These are phyloP conservation scores for Wickerhamomyces queroliae DNA, from an alignment of 805 yeast genomes.

Conservation along the genomic window DNA sequence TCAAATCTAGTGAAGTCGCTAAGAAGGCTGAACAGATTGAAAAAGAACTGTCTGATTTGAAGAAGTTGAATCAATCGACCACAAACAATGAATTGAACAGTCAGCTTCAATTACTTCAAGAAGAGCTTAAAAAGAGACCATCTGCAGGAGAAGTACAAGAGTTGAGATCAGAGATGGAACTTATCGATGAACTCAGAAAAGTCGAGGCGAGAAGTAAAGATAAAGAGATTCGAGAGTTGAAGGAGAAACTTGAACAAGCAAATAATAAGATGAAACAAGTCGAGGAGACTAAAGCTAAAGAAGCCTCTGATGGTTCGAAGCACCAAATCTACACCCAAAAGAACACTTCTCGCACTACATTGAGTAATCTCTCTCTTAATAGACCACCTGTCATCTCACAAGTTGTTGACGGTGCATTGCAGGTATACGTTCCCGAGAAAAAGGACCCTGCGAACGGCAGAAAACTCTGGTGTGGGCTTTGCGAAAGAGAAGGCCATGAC, in stretches of 20 bases:
- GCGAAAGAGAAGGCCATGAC: constrained; percentile 87
- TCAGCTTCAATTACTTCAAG: constrained; percentile 15
- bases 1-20: constrained; percentile 7
- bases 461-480: constrained; percentile 83
- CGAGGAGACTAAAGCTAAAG: no score
- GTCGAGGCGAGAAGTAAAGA: constrained; percentile 24
- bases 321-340: no score
- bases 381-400: constrained; percentile 23
- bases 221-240: constrained; percentile 16
- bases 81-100: constrained; percentile 21
- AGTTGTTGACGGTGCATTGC: constrained; percentile 31
- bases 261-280: neutral
- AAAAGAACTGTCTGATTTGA: constrained; percentile 4
- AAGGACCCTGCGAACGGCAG: constrained; percentile 73
- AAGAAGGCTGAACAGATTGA: constrained; percentile 6
- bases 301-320: no score
- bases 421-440: constrained; percentile 43
- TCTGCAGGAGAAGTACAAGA: constrained; percentile 36
- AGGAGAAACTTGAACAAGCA: constrained; percentile 8
- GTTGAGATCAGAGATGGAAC: constrained; percentile 39
- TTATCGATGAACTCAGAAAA: constrained; percentile 28
- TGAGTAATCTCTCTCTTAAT: constrained; percentile 3
- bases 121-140: constrained; percentile 30
- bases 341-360: constrained; percentile 1
- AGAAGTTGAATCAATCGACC: constrained; percentile 9